phyloP scores from a whole-genome alignment of 129 eudicot species.

The Saposhnikovia divaricata region DNA sequence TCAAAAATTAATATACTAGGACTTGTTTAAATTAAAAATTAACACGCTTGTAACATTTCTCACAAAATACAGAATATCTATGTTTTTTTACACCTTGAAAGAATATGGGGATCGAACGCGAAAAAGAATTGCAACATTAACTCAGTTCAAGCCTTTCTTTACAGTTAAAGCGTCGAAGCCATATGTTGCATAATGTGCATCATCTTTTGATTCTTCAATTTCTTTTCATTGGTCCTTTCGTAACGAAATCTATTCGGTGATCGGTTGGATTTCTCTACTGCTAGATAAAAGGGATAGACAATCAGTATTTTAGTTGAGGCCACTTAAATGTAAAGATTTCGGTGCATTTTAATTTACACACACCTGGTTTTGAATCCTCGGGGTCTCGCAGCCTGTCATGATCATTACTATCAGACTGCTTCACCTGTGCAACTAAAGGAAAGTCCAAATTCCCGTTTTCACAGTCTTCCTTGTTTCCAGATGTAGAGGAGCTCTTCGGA shows the following conservation, averaged over 20 bases:
- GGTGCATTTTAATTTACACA: background rate
- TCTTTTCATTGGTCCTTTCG: constrained; percentile 1
- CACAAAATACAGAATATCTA: too few relatives aligned
- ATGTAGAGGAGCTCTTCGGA: constrained; percentile 14
- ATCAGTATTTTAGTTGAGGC: background rate
- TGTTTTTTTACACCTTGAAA: too few relatives aligned
- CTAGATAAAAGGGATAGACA: background rate
- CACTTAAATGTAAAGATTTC: background rate
- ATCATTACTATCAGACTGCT: constrained; percentile 2
- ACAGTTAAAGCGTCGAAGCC: too few relatives aligned
- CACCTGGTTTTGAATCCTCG: constrained; percentile 19
- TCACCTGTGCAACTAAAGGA: background rate
- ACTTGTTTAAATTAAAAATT: too few relatives aligned
- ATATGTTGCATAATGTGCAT: background rate
- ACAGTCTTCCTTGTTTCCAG: background rate
- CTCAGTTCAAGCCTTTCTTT: too few relatives aligned
- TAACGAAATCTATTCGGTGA: constrained; percentile 7
- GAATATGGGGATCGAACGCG: too few relatives aligned
- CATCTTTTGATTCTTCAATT: constrained; percentile 11
- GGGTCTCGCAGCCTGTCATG: constrained; percentile 17
- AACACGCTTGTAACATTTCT: too few relatives aligned
- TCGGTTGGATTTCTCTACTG: constrained; percentile 4
- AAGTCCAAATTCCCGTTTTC: constrained; percentile 23
- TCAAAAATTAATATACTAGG: too few relatives aligned
- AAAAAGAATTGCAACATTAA: too few relatives aligned